These are phyloP conservation scores for Penicillium waksmanii DNA, from an alignment of 495 filamentous ascomycete genomes.

Conservation along the genomic window DNA sequence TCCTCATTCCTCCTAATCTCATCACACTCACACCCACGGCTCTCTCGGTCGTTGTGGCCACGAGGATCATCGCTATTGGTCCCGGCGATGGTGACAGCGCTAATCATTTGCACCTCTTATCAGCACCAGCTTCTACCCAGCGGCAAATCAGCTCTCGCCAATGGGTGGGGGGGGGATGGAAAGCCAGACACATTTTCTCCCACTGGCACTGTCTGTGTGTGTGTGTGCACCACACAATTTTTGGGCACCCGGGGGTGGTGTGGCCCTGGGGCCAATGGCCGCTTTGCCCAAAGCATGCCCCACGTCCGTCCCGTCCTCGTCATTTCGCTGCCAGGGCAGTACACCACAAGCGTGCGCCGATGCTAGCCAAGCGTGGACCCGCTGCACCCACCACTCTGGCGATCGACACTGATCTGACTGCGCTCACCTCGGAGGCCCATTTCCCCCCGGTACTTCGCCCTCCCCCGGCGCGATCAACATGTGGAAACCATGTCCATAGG, in stretches of 20 bases:
- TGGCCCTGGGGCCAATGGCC: constrained; percentile 12
- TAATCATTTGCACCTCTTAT: constrained; percentile 35
- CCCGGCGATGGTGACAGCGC: constrained; percentile 32
- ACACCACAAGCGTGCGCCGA: not conserved
- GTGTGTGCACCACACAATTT: not conserved
- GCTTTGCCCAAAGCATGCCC: constrained; percentile 10
- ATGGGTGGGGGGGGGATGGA: not conserved
- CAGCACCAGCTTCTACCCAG: constrained; percentile 12
- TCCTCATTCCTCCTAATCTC: not conserved
- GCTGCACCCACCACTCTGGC: not conserved
- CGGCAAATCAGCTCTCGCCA: constrained; percentile 7
- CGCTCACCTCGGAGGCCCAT: constrained; percentile 11
- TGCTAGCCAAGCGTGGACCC: not conserved
- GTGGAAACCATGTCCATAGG: constrained; percentile 15
- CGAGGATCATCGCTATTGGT: constrained; percentile 31
- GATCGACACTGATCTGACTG: constrained; percentile 23
- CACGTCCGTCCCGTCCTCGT: constrained; percentile 28
- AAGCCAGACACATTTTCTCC: not conserved
- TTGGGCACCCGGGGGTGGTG: not conserved
- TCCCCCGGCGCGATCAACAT: constrained; percentile 20
- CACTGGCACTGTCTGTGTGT: too few species aligned
- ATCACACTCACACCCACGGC: not conserved
- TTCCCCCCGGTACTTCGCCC: constrained; percentile 13
- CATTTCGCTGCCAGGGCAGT: constrained; percentile 23
- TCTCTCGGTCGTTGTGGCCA: constrained; percentile 24